Evolutionary conservation across 2,329 filamentous ascomycete species (phyloP).

Genomic region (Chaetothyriales sp.): DNA sequence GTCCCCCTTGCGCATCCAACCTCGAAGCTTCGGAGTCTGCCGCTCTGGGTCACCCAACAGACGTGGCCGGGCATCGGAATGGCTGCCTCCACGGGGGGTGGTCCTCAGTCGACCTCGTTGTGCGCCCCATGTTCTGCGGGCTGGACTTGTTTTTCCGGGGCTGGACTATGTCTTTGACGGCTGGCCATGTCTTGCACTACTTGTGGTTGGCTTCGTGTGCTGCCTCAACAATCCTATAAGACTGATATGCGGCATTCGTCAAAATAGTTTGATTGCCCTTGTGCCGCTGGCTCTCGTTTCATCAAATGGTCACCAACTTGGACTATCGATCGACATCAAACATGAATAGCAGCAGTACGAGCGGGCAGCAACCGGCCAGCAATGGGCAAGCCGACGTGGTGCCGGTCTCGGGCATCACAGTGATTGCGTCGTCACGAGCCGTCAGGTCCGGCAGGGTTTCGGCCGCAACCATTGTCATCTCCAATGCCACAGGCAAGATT

Average conservation of each 20-base stretch:
- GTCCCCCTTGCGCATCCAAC: no score
- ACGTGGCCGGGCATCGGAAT: neutral
- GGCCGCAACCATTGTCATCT: slow-evolving; percentile 72
- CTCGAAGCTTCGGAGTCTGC: neutral
- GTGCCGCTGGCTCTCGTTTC: neutral
- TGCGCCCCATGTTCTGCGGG: neutral
- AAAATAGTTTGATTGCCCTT: neutral
- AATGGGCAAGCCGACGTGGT: slow-evolving; percentile 9
- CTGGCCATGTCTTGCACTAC: no score
- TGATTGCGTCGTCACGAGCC: slow-evolving; percentile 72
- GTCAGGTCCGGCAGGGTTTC: slow-evolving; percentile 65
- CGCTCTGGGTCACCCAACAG: neutral
- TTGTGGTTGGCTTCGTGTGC: no score
- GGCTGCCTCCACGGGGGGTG: neutral
- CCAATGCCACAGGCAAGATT: slow-evolving; percentile 69
- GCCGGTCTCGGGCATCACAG: slow-evolving; percentile 43
- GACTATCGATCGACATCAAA: neutral
- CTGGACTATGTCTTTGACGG: neutral
- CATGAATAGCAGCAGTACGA: neutral
- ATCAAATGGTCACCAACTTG: neutral
- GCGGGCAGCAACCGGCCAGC: neutral
- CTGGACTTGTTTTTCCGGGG: neutral
- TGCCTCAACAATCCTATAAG: no score
- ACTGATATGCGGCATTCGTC: no score
- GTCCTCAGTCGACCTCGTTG: neutral